A percentile compares a stretch with the other conserved stretches of the same genome.
Evolutionary conservation across 306 rosid genomes (phyloP).

Genomic region (Lathyrus sativus): DNA sequence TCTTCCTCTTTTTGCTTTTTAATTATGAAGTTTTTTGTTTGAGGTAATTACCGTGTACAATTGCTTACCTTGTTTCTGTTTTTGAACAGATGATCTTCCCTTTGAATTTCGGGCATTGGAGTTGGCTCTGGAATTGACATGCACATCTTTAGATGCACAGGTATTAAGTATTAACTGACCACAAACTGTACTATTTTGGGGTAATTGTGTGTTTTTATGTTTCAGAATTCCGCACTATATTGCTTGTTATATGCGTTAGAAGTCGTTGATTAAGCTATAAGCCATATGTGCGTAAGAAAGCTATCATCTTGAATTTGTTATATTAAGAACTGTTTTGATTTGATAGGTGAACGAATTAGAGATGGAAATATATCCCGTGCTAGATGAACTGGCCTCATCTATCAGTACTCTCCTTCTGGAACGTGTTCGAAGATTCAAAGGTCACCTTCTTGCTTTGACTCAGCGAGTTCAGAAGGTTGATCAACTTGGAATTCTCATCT

Average conservation of each 20-base stretch:
- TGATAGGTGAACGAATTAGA: slow-evolving; percentile 72
- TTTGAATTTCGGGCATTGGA: slow-evolving; percentile 92
- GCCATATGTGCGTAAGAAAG: slow-evolving; percentile 28
- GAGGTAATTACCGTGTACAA: slow-evolving; percentile 23
- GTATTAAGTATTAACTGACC: slow-evolving; percentile 61
- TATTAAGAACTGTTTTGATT: slow-evolving; percentile 40
- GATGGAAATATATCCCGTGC: slow-evolving; percentile 82
- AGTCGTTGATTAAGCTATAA: slow-evolving; percentile 14
- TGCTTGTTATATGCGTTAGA: slow-evolving; percentile 24
- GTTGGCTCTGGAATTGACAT: slow-evolving; percentile 87
- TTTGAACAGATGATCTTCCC: slow-evolving; percentile 86
- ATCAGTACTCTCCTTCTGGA: slow-evolving; percentile 85
- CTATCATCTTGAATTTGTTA: slow-evolving; percentile 23
- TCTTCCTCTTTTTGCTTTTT: slow-evolving; percentile 10
- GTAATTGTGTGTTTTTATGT: slow-evolving; percentile 14
- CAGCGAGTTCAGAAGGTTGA: slow-evolving; percentile 95
- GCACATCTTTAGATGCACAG: slow-evolving; percentile 91
- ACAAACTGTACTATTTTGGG: slow-evolving; percentile 19
- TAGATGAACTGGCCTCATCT: slow-evolving; percentile 80
- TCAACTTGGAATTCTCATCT: slow-evolving; percentile 20
- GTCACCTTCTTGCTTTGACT: slow-evolving; percentile 89
- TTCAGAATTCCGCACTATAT: slow-evolving; percentile 10
- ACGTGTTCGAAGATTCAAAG: slow-evolving; percentile 92
- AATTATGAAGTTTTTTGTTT: not conserved
- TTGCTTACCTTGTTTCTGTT: slow-evolving; percentile 43